Base-by-base conservation (phyloP, 345 rosid genomes). In the Kandelia obovata region DNA sequence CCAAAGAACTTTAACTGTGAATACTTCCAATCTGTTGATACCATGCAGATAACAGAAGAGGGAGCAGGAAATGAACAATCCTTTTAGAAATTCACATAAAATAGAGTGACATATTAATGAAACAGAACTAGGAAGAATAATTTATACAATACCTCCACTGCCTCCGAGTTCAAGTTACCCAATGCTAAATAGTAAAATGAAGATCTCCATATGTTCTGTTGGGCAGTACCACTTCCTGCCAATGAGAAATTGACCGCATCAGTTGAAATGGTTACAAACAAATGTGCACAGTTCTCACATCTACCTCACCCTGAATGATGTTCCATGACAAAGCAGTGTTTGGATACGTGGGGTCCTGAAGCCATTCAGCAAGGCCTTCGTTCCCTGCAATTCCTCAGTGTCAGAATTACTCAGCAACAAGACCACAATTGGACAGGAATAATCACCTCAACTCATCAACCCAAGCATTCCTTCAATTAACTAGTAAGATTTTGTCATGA, bases 361-460 rank as follows among this genome's bases (percentile, higher is more conserved):
- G 87, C 99, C 99, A 95, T 68, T 81, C 84, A 66, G 86, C 68
- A 77, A 95, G 85, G 75, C 92, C 92, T 69, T 92, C 98, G 68
- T 62, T 82, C 62, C 99, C 99, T 95, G 85, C 66, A 83, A 70
- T 58, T 66, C 73, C 26, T n/a, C 58, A 74, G 61, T 62, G 70
- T 66, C 64, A 81, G 61, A 53, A 77, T 77, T 21, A 64, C 59
- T 21, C 37, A 53, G 21, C 63, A 66, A 43, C 10, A 13, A 27
- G 26, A 26, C 28, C 59, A 56, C 25, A 9, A 1, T 56, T 17
- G 15, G 27, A 55, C 1, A 3, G 25, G 15, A 55, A 55, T 55
- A n/a, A 55, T 23, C 28, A 23, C 27, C 30, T 26, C 58, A 21
- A 53, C 26, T n/a, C 25, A 53, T 53, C 25, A 53, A 53, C 13